Evolutionary conservation across 2,329 filamentous ascomycete genomes (phyloP).

Genomic region (Talaromyces sp.): DNA sequence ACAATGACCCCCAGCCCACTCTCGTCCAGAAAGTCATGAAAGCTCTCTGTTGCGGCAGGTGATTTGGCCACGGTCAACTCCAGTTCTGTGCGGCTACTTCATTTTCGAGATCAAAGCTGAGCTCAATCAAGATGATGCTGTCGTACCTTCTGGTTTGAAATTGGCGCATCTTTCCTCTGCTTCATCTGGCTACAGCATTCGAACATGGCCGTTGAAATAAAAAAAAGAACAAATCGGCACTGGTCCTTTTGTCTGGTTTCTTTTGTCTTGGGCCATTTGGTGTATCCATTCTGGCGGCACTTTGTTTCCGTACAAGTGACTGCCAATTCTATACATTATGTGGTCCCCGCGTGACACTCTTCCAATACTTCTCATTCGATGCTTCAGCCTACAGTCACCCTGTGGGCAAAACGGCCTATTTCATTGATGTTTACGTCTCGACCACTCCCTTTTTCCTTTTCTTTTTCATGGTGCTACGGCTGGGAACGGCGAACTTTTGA

Average conservation of each 20-base stretch:
- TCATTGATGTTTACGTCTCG: slow-evolving; percentile 31
- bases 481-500: slow-evolving; percentile 40
- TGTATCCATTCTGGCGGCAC: not conserved
- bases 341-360: slow-evolving; percentile 12
- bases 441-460: slow-evolving; percentile 28
- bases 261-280: slow-evolving; percentile 9
- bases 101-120: slow-evolving; percentile 39
- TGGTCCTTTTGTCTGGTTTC: slow-evolving; percentile 21
- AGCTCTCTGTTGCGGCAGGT: slow-evolving; percentile 80
- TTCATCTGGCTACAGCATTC: slow-evolving; percentile 19
- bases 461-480: slow-evolving; percentile 40
- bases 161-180: slow-evolving; percentile 14
- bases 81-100: slow-evolving; percentile 24
- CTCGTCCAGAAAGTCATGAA: slow-evolving; percentile 93
- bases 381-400: slow-evolving; percentile 20
- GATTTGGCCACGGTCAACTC: slow-evolving; percentile 23
- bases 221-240: slow-evolving; percentile 21
- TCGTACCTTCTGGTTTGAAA: slow-evolving; percentile 19
- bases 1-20: slow-evolving; percentile 71
- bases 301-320: not conserved
- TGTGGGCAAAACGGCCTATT: slow-evolving; percentile 30
- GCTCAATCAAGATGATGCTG: slow-evolving; percentile 19
- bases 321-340: not conserved
- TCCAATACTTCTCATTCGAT: slow-evolving; percentile 23
- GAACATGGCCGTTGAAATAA: slow-evolving; percentile 17